Base-by-base conservation (phyloP, 2,329 filamentous ascomycete species). In the Zymoseptoria ardabiliae region DNA sequence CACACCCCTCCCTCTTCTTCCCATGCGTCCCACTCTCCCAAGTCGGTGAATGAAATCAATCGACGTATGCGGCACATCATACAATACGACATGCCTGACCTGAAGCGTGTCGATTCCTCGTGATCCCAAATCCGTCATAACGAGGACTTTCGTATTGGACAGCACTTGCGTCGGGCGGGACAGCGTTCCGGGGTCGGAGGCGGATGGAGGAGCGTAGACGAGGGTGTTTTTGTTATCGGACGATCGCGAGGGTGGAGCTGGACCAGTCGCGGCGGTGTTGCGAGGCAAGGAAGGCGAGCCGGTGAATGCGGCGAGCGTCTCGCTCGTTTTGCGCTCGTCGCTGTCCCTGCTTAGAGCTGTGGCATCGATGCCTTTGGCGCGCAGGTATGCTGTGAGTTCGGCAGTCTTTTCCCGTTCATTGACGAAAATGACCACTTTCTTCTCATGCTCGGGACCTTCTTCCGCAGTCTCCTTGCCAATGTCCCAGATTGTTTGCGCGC, bases 41-140 rank as follows among this genome's bases (percentile, higher is more conserved):
- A 97, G 84, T 17, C 95, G 88, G 75, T 99, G 95, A 70, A 99
- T 97, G 70, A 99, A 99, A 74, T 99, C 95, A 61, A 99, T 95
- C 0, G 91, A 96, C 0, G 90, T 96, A 72, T 97, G 93, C 4
- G 94, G 94, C n/a, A 99, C 93, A 72, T 99, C 91, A 74, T 96
- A 97, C 23, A 99, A 77, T 57, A 99, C 87, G 56, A 99, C 94
- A 66, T 96, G 90, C 59, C 90, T 84, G 19, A 97, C 93, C 19
- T 90, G 88, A 28, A 97, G 77, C 0, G 94, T 99, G 74, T 99
- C 94, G 68, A 99, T 96, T 63, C 94, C 94, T 66, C 94, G 80
- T 5, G 91, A 96, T 4, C 90, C 91, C 59, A 99, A 77, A 74
- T 99, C 94, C 0, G 94, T 99, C 11, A 91, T 94, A 2, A 99